Evolutionary conservation across 768 basidiomycete species (phyloP), one percentile per base, ranked within the genome.

Genomic region (Trametes gibbosa): DNA sequence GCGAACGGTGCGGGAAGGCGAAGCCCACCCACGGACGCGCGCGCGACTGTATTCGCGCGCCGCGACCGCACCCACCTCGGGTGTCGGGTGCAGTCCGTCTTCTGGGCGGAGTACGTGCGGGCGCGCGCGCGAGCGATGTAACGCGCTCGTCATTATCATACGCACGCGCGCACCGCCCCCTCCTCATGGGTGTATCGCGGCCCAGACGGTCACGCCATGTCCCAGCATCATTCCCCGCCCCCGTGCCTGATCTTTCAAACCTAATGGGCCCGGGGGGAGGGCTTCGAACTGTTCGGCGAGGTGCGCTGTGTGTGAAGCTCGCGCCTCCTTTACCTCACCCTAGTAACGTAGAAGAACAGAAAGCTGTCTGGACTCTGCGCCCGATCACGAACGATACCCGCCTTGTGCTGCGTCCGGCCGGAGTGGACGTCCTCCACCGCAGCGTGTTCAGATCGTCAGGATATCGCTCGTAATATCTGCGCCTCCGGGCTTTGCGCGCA

Each of bases 341-440:
- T 66, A 50, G 65, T 63, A 55, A 66, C 65, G 45, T 45, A 45
- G 65, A 66, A 66, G 43, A 58, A 58, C 57, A 62, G 57, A 59
- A 65, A 23, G 39, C 45, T 49, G 55, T 56, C 55, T 39, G 46
- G 52, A 48, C 56, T 43, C 42, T 42, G 19, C 49, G 32, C 50
- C 53, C 53, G 53, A 61, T 55, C 59, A 51, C 34, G n/a, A 51
- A 25, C 50, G 53, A 35, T 24, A 40, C 55, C 58, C 21, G 7
- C 43, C 54, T 60, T 56, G 46, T 57, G 53, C 63, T 53, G 50
- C 55, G 54, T 50, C 52, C 35, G 54, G 50, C 34, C 27, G 23
- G 34, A 35, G 24, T 4, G 37, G 25, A n/a, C 53, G 13, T 40
- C 50, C 42, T 50, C 58, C 53, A 50, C 53, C 47, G 58, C 58